Base-by-base conservation (phyloP, 2,329 filamentous ascomycete species). In the Geoglossum cookeanum region DNA sequence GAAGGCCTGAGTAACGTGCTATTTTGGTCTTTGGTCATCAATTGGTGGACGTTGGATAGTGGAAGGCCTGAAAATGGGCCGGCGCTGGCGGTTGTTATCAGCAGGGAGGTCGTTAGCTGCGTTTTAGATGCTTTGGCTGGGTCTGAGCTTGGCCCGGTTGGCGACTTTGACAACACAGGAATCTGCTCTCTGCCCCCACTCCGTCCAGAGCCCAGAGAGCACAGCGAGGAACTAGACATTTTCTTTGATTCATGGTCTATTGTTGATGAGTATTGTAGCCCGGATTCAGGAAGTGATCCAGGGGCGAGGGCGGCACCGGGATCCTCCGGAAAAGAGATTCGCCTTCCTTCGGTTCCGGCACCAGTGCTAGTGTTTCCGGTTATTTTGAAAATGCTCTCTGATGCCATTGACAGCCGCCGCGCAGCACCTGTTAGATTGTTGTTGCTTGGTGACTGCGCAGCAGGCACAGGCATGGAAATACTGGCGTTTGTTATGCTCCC, bases 201-300 rank as follows among this genome's bases (percentile, higher is more conserved):
- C 57, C 61, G 63, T 60, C 57, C 65, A 62, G 65, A 65, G 52
- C 60, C 62, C 17, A 66, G 70, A 35, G 84, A 87, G 65, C 85
- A 84, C 55, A 87, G 71, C 0, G 85, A 90, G 6, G 83, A 86
- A 59, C 84, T 77, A 29, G 85, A 89, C 66, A 85, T 74, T 55
- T 85, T 80, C 64, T 86, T 84, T 49, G 73, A 73, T 44, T 83
- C 73, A 27, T 68, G 64, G 22, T 78, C 15, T 76, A 35, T 37
- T 22, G 58, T 54, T 17, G 48, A 17, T 53, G 49, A 30, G 29
- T 37, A 53, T 37, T 53, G 49, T 15, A 58, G 39, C 9, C 8
- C 55, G 13, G 58, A 17, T 9, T 63, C 61, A 11, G 53, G 37
- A 2, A 55, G 22, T 37, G 39, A 42, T 33, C 22, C 56, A 56